Evolutionary conservation across 345 rosid genomes (phyloP), one percentile per base, ranked within the genome.

Genomic region (Euphorbia tirucalli): DNA sequence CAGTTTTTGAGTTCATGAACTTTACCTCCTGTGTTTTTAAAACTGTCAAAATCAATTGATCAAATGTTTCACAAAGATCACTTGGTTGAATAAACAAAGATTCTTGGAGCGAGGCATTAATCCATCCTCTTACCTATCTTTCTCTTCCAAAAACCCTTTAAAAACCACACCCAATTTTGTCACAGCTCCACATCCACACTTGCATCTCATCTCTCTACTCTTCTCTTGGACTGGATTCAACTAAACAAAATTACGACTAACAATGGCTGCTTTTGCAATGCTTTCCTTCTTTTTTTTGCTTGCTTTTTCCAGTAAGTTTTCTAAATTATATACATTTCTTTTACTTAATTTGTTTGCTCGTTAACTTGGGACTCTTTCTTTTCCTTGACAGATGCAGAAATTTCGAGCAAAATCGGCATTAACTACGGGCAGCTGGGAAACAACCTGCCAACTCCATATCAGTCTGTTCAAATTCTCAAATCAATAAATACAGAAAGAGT

Each of bases 371-470:
- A 37, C 50, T 2, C 3, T 25, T 59, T 25, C 24, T 15, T 49
- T 52, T 5, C 7, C 32, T 44, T 59, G 2, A 31, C 81, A 88
- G 92, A 69, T 70, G 86, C 91, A 21, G 74, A 71, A 5, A 48
- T 49, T 37, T 55, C 67, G 13, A 77, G 48, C 75, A 77, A 63
- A 65, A 73, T 86, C 6, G 90, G 90, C 46, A 68, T 86, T 49
- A 86, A 86, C 68, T 86, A 80, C 22, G 90, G 90, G 4, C 80
- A 37, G 74, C 66, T 84, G 4, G 90, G 86, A 63, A 73, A 75
- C 80, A 84, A 91, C 76, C 78, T 89, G 66, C 97, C 97, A 9
- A 73, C 91, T 15, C 81, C 91, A 9, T 80, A 62, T 71, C 79
- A 68, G 57, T 83, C 93, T 3, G 78, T 89, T 24, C 75, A 86